Percentiles rank a stretch among this genome's conserved stretches.
Conservation (phyloP, 2,329 filamentous ascomycete species). For the Trichoderma sp. region DNA sequence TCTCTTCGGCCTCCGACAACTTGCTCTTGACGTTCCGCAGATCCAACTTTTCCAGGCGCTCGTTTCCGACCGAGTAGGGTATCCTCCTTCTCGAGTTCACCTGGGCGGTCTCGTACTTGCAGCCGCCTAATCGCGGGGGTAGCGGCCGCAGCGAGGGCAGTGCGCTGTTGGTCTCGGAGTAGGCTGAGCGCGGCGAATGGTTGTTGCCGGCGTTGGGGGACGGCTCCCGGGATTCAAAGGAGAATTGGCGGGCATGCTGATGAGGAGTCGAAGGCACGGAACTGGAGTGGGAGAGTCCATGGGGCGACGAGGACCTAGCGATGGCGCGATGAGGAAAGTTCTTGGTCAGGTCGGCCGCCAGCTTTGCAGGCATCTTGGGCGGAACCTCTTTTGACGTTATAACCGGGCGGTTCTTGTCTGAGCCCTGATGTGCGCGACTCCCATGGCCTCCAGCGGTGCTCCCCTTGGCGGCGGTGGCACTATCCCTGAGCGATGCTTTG, state of each 20-base stretch:
- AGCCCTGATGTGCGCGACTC: constrained; percentile 56
- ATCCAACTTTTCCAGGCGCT: constrained; percentile 69
- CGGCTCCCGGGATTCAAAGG: constrained; percentile 71
- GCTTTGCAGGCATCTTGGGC: constrained; percentile 50
- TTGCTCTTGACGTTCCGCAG: constrained; percentile 68
- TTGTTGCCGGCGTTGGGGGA: constrained; percentile 74
- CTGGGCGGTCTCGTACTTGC: constrained; percentile 85
- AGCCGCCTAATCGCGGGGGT: constrained; percentile 59
- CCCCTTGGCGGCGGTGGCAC: constrained; percentile 42
- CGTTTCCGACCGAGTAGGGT: constrained; percentile 84
- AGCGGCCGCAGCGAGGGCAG: constrained; percentile 66
- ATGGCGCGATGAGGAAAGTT: constrained; percentile 31
- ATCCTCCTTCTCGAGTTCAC: constrained; percentile 80
- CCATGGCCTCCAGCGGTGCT: constrained; percentile 58
- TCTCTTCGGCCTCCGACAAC: constrained; percentile 69
- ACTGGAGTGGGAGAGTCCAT: constrained; percentile 60
- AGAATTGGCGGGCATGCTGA: constrained; percentile 80
- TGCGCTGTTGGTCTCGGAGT: constrained; percentile 79
- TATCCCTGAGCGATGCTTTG: constrained; percentile 57
- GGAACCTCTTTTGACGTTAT: constrained; percentile 55
- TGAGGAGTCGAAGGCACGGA: constrained; percentile 93
- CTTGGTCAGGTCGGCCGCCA: constrained; percentile 33
- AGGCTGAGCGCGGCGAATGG: constrained; percentile 85
- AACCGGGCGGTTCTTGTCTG: constrained; percentile 60
- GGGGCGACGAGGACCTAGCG: constrained; percentile 29